phyloP scores from a whole-genome alignment of 345 rosid species.

The Aurinia saxatilis region DNA sequence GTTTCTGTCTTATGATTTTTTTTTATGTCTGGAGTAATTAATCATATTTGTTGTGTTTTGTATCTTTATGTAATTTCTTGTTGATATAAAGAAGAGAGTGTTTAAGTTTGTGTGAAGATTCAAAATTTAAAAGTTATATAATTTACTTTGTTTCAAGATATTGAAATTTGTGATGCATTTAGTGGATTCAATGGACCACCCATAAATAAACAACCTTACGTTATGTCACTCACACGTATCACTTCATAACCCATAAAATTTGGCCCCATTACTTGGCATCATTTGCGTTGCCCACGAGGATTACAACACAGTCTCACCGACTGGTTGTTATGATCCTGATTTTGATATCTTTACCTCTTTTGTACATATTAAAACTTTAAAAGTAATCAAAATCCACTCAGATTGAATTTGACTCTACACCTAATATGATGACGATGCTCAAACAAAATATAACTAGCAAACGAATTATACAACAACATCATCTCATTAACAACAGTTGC shows the following conservation, averaged over 20 bases:
- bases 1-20: background rate
- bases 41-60: background rate
- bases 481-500: too few species aligned
- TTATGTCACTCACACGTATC: constrained; percentile 6
- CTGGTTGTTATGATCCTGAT: background rate
- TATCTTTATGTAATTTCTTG: background rate
- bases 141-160: background rate
- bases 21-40: background rate
- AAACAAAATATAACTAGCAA: background rate
- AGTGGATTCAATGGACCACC: background rate
- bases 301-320: constrained; percentile 5
- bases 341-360: background rate
- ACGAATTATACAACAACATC: too few species aligned
- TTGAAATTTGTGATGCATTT: background rate
- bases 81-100: constrained; percentile 8
- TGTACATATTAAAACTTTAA: too few species aligned
- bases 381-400: too few species aligned
- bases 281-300: constrained; percentile 8
- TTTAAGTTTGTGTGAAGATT: background rate
- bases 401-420: too few species aligned
- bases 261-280: constrained; percentile 17
- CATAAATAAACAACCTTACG: background rate
- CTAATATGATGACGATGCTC: background rate
- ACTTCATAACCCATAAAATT: background rate
- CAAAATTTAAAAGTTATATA: background rate